Percentiles rank a stretch among this genome's conserved stretches.
Conservation (phyloP, 2,329 filamentous ascomycete genomes). For the Talaromyces atroroseus region DNA sequence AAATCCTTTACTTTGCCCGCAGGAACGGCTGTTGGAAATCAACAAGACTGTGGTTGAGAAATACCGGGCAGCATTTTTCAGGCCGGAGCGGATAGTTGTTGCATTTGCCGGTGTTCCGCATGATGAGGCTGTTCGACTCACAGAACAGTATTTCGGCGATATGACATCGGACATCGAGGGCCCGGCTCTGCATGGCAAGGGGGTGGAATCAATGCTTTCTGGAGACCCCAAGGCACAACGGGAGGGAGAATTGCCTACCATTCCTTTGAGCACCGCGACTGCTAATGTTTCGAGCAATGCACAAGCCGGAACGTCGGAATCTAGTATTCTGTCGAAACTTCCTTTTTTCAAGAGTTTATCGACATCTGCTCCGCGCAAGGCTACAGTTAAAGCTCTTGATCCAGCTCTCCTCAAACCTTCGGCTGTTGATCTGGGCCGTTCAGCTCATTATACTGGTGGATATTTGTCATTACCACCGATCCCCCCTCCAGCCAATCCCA, state of each 20-base stretch:
- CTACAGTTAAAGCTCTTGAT: constrained; percentile 53
- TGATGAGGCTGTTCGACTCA: constrained; percentile 67
- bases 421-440: constrained; percentile 54
- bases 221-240: constrained; percentile 21
- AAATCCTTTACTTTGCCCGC: constrained; percentile 85
- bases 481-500: constrained; percentile 70
- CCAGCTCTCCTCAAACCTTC: constrained; percentile 40
- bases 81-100: constrained; percentile 84
- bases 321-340: constrained; percentile 71
- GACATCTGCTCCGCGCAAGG: constrained; percentile 59
- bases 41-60: constrained; percentile 65
- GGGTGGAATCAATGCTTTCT: constrained; percentile 51
- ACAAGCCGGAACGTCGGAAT: constrained; percentile 41
- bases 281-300: constrained; percentile 32
- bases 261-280: constrained; percentile 38
- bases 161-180: constrained; percentile 58
- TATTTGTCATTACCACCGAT: constrained; percentile 81
- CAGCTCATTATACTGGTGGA: constrained; percentile 86
- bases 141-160: constrained; percentile 84
- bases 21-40: constrained; percentile 72
- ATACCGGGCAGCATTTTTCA: constrained; percentile 79
- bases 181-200: constrained; percentile 49
- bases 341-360: constrained; percentile 88
- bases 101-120: constrained; percentile 92
- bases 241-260: constrained; percentile 30